phyloP scores from a whole-genome alignment of 2,329 filamentous ascomycete genomes.

The Cladobotryum mycophilum region DNA sequence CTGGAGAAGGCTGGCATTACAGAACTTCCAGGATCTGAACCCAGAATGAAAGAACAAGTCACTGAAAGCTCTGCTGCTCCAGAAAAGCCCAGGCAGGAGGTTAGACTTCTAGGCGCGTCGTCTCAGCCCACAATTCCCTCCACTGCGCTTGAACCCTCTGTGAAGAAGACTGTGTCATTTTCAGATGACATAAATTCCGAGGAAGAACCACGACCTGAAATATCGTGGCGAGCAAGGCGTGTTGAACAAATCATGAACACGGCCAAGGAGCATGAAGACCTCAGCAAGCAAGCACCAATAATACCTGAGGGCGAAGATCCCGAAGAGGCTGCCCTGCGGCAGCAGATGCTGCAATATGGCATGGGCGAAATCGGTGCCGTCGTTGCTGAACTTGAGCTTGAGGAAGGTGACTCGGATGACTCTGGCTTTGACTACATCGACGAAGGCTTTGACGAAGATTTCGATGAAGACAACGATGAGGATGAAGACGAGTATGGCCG shows the following conservation, averaged over 20 bases:
- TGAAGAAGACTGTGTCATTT: conserved; percentile 58
- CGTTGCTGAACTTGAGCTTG: conserved; percentile 83
- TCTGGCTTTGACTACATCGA: conserved; percentile 51
- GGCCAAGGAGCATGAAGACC: conserved; percentile 48
- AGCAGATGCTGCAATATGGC: conserved; percentile 87
- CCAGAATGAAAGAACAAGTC: neutral
- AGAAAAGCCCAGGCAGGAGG: neutral
- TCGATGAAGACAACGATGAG: conserved; percentile 52
- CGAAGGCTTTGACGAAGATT: conserved; percentile 46
- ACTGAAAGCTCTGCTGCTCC: neutral
- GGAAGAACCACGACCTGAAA: conserved; percentile 28
- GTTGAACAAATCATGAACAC: conserved; percentile 52
- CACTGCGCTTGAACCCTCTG: neutral
- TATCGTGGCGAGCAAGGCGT: conserved; percentile 38
- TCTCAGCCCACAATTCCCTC: neutral
- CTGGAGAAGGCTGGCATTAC: conserved; percentile 71
- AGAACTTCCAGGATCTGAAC: conserved; percentile 27
- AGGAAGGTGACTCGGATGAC: conserved; percentile 55
- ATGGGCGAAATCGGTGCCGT: conserved; percentile 84
- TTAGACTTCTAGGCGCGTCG: neutral
- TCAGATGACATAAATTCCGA: conserved; percentile 51
- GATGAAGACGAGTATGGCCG: conserved; percentile 73
- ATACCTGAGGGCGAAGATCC: conserved; percentile 68
- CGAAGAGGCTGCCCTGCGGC: conserved; percentile 73
- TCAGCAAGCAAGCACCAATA: conserved; percentile 40